Evolutionary conservation across 177 flowering plant genomes (phyloP), one percentile per base, ranked within the genome.

Genomic region (Tripterygium wilfordii): DNA sequence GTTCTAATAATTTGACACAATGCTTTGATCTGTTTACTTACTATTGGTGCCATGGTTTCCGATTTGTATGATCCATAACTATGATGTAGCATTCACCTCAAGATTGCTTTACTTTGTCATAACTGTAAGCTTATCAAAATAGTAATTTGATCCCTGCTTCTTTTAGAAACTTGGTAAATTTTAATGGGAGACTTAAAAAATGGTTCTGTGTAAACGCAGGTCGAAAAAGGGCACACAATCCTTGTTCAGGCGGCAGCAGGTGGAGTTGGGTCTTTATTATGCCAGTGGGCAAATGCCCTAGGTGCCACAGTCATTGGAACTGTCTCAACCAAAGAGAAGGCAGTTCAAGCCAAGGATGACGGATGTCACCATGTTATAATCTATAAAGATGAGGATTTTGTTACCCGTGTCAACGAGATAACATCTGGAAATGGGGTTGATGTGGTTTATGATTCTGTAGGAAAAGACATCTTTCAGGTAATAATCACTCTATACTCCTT

Each of bases 201-300:
- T 35, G 5, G 38, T 15, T 14, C 5, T 53, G 35, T 31, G 18
- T 28, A 3, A 39, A n/a, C n/a, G n/a, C 75, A 87, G 96, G 96
- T 91, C 57, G 88, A 83, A 69, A 48, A 68, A 27, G 95, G 92
- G 16, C 92, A 85, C 56, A 75, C 75, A 15, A 61, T 87, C 48
- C 86, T 91, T 53, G 76, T 91, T 42, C 98, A 90, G 60, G 96
- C 96, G 28, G 96, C 98, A 62, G 98, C 96, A 53, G 98, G 96
- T 48, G 98, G 98, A 48, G 83, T 77, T 48, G 98, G 98, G 26
- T 87, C 91, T 39, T 57, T 90, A 16, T 51, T 91, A 46, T 87
- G 96, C 76, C 96, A 91, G 44, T 91, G 96, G 95, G 96, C 89
- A 21, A 81, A 70, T 53, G 79, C 88, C 27, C 81, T 85, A 36